These are phyloP conservation scores for Aspergillus jensenii DNA, from an alignment of 2,329 filamentous ascomycete genomes.

Conservation along the genomic window DNA sequence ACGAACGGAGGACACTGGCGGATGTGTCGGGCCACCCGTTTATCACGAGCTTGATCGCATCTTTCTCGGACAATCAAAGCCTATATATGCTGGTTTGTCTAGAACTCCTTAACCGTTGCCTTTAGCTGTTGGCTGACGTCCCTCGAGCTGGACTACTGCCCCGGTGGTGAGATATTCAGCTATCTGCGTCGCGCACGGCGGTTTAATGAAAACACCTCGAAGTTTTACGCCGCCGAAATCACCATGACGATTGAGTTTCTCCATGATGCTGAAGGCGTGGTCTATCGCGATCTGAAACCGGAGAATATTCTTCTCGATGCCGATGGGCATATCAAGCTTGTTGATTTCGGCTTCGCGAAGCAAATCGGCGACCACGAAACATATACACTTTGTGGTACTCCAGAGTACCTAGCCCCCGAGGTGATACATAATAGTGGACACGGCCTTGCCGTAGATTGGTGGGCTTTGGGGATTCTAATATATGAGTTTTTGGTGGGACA, in stretches of 20 bases:
- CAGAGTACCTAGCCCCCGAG: conserved; percentile 67
- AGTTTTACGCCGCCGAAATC: conserved; percentile 67
- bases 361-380: conserved; percentile 59
- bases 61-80: conserved; percentile 63
- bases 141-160: conserved; percentile 62
- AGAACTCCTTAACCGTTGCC: background rate
- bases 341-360: conserved; percentile 69
- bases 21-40: conserved; percentile 65
- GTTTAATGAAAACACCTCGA: conserved; percentile 63
- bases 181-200: conserved; percentile 62
- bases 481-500: conserved; percentile 68
- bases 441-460: conserved; percentile 67
- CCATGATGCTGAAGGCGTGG: conserved; percentile 64
- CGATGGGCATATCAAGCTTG: conserved; percentile 64
- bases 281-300: conserved; percentile 66
- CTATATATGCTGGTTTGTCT: conserved; percentile 53
- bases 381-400: conserved; percentile 66
- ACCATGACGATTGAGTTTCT: conserved; percentile 64
- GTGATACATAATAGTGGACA: conserved; percentile 66
- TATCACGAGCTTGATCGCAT: conserved; percentile 64
- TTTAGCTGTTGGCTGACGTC: conserved; percentile 19
- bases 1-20: conserved; percentile 63
- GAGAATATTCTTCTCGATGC: conserved; percentile 67
- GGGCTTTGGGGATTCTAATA: conserved; percentile 66
- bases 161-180: conserved; percentile 66